Base-by-base conservation (phyloP, 345 rosid species). In the Alliaria petiolata region DNA sequence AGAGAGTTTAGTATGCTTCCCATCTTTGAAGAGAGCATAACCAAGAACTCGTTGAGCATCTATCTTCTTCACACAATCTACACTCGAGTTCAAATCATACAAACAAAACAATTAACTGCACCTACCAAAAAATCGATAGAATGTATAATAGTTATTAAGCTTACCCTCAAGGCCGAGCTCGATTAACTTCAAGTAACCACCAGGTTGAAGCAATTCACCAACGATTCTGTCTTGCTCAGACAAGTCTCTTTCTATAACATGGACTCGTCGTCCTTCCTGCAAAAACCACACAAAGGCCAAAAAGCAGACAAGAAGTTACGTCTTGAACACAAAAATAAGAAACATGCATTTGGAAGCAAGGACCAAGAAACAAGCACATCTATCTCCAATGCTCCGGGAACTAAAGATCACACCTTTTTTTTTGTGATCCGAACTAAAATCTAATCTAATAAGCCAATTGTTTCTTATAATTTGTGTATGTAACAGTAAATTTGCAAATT, bases 121-220 rank as follows among this genome's bases (percentile, higher is more conserved):
- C n/a, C n/a, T n/a, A n/a, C n/a, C n/a, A n/a, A 34, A 34, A 43
- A 16, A 22, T 0, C 6, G 22, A 10, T 34, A 8, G 0, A 62
- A 12, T 3, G 39, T 25, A 10, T 20, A 20, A 7, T 40, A 12
- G 31, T 17, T 11, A 7, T 59, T 1, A 56, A 63, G 63, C 17
- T 58, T n/a, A 83, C 89, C 89, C n/a, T 74, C 77, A 51, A 87
- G 85, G 8, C 85, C 89, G 59, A 87, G 59, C 35, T 85, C 86
- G 7, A 77, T 51, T 61, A 87, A 28, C 69, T 85, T 85, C 26
- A 87, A 72, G 69, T 85, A 85, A 43, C 89, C 92, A 25, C 86
- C 89, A 6, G 87, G 92, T 62, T 83, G 92, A 6, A 87, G 79
- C 55, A 82, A 74, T 56, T 87, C 92, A 46, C 92, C 92, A 0